Base-by-base conservation (phyloP, 305 asterid genomes). In the Salvia sclarea region DNA sequence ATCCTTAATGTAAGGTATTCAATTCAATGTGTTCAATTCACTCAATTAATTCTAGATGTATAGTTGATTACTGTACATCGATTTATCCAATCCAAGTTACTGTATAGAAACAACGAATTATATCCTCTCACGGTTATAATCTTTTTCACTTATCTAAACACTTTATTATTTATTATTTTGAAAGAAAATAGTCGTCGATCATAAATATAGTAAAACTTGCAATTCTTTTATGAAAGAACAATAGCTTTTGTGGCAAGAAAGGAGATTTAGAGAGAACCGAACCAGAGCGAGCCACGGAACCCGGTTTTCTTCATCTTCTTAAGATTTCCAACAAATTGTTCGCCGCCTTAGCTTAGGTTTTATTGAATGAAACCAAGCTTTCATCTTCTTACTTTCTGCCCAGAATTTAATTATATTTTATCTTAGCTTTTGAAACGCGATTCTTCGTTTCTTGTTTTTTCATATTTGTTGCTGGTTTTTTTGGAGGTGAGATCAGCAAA, bases 281-380 rank as follows among this genome's bases (percentile, higher is more conserved):
- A 52, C 68, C 69, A 45, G 38, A 21, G 9, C 38, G 60, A 74
- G 10, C 66, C 52, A 52, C 62, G 21, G 69, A 62, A 70, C 65
- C 79, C 69, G 61, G 21, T 35, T 69, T 64, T 12, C 12, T 44
- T 21, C 30, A 28, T 64, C 56, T 38, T 50, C 69, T 17, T 37
- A 25, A 43, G n/a, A 8, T 24, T 66, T 61, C 38, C 61, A 53
- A 61, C 20, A 61, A 61, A 66, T 66, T 28, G 45, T 33, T 73
- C 76, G 78, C 76, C 82, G 79, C 74, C 73, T 43, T 43, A 6
- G 21, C 58, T 71, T 78, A 69, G 68, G 75, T 73, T 77, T 68
- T 74, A 18, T 49, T 55, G 30, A n/a, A 9, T 57, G 38, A 17
- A 24, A 3, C 22, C 45, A 20, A 38, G 14, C 11, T 31, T 31